Base-by-base conservation (phyloP, 176 grass and related monocot genomes). In the Lolium multiflorum region DNA sequence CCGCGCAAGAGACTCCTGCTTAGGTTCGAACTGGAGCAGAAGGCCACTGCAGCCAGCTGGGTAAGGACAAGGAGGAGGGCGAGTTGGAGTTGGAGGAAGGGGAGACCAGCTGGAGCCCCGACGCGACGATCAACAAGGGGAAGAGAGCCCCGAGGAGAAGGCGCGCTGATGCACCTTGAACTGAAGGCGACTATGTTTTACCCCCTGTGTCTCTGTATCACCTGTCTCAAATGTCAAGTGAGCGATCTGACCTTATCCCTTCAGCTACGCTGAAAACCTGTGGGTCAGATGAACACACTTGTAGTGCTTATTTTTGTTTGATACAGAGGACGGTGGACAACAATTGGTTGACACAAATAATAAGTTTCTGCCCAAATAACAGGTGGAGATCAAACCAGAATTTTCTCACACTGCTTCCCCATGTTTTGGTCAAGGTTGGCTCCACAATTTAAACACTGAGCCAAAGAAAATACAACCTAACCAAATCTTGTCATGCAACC, bases 1-100 rank as follows among this genome's bases (percentile, higher is more conserved):
- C 88, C 41, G 11, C 51, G 88, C 83, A 90, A 86, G 83, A 47
- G 79, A 28, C 12, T 74, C 11, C 7, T 16, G 63, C 64, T 82
- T 61, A 86, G 71, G 67, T 39, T 14, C 80, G 41, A 15, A 69
- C 49, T 0, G 9, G 35, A 5, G 6, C 77, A 47, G 12, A 65
- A 65, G 14, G 57, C 77, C 14, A 5, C 11, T 0, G n/a, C 56
- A 24, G 41, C 78, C 9, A 56, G 41, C 41, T 43, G 11, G 35
- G 51, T 11, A 24, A 44, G 57, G 3, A 12, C 17, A 13, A 11
- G 21, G 10, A 56, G 9, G 21, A 15, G 41, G 41, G 41, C 41
- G 41, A 43, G 41, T 7, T 43, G 7, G 41, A 43, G 41, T 7
- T 43, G 7, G 41, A 43, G 41, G 54, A 79, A 10, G 78, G 52